Evolutionary conservation across 164 flowering plant genomes (phyloP), one percentile per base, ranked within the genome.

Genomic region (Dillenia turbinata): DNA sequence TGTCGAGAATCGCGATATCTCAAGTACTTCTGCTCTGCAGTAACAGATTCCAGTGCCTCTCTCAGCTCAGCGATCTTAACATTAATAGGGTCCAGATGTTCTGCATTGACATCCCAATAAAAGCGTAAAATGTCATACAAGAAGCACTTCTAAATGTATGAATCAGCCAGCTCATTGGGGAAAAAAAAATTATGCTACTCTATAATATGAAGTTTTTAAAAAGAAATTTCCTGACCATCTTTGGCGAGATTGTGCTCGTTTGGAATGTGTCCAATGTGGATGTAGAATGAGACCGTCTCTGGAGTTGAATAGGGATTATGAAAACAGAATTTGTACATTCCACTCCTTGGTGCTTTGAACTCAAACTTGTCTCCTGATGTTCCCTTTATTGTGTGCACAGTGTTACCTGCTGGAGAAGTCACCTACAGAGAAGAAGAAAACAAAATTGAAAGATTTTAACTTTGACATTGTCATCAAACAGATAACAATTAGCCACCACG

Each of bases 281-380:
- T 84, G 79, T 90, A 74, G 82, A 93, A 93, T 55, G 98, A 83
- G 63, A 93, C 97, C 50, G 96, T 85, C 75, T 93, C 98, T 43
- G 97, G 96, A 16, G 96, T 78, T 11, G 90, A 79, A 56, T 81
- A 75, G 44, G 98, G 83, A 79, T 93, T 93, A 48, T 88, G 89
- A 60, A 94, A 94, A 71, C 98, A 94, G 54, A 94, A 94, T 64
- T 87, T 89, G 82, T 87, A 91, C 98, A 94, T 91, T 73, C 98
- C 98, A 74, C 84, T 83, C 65, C 78, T 71, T 47, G 96, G 97
- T 19, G 97, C 98, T 76, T 85, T 90, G 12, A 90, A 81, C 59
- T 83, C 84, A 71, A 93, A 93, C 77, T 93, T 93, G 56, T 94
- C 95, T 46, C 97, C 98, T 16, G 98, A 82, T 57, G 95, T 86